Base-by-base conservation (phyloP, 2,329 filamentous ascomycete genomes). In the Scedosporium aurantiacum region DNA sequence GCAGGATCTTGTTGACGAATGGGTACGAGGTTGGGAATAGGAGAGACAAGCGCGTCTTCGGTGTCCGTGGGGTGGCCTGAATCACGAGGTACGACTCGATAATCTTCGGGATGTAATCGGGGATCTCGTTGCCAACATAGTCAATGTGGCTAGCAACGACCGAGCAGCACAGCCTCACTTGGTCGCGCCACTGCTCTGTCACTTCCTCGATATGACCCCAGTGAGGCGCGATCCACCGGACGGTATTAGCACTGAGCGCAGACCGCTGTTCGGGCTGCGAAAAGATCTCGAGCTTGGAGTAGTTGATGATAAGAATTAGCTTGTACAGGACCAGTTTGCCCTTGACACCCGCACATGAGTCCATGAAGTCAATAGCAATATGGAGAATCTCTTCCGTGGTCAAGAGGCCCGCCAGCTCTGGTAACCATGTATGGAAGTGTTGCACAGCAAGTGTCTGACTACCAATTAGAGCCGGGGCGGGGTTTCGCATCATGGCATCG, bases 381-480 rank as follows among this genome's bases (percentile, higher is more conserved):
- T 96, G 88, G 60, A 97, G 78, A 55, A 97, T 93, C 71, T 97
- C 93, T 67, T 91, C 88, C 0, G 87, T 86, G 3, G 82, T 83
- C 69, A 97, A 80, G 43, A 94, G 79, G 1, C 87, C 85, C 0
- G 84, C 80, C 8, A 99, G 83, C 70, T 97, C 93, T 0, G 94
- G 93, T n/a, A 99, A 78, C 94, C 94, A 99, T 0, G 90, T 89
- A 70, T 97, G 93, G 71, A 97, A 96, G 71, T 97, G 91, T 73
- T 99, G 94, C 12, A 97, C 91, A 2, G 95, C 86, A 58, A 99
- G 78, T 0, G 94, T 97, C 74, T 99, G 96, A 65, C 90, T 97
- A 40, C 94, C 94, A 14, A 97, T 89, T 25, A 97, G 78, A 18
- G 92, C 86, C 0, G 94, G 89, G 2, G 91, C 89, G 1, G 86